Evolutionary conservation across 306 rosid genomes (phyloP).

Genomic region (Luffa aegyptiaca): DNA sequence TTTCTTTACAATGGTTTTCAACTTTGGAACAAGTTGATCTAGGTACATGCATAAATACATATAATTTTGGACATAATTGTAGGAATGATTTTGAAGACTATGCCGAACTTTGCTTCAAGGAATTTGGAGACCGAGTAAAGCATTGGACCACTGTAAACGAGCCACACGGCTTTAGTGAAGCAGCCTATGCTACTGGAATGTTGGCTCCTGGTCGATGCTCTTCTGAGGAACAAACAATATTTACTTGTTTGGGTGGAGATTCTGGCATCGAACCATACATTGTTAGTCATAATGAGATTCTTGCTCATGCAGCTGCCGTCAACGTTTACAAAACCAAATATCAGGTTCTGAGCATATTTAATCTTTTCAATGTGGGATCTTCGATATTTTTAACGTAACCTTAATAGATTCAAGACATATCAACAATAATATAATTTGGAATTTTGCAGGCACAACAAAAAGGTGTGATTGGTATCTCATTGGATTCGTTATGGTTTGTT

Average conservation of each 20-base stretch:
- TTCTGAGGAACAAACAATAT: conserved; percentile 1
- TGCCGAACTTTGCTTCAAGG: conserved; percentile 27
- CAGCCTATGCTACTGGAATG: conserved; percentile 11
- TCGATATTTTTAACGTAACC: no score
- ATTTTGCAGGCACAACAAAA: no score
- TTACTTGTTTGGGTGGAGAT: conserved; percentile 28
- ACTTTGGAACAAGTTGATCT: no score
- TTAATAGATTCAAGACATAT: no score
- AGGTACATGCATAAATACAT: no score
- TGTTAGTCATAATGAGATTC: conserved; percentile 25
- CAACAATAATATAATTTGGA: no score
- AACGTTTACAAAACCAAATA: conserved; percentile 28
- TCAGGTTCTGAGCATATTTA: conserved; percentile 19
- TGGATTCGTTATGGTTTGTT: conserved; percentile 31
- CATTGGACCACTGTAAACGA: conserved; percentile 26
- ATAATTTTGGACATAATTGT: no score
- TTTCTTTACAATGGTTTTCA: no score
- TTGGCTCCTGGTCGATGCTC: conserved; percentile 34
- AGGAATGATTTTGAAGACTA: conserved; percentile 22
- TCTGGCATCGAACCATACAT: conserved; percentile 16
- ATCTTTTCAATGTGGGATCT: no score
- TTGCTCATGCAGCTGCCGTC: conserved; percentile 8
- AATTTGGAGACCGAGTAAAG: conserved; percentile 34
- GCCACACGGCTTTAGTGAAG: conserved; percentile 4
- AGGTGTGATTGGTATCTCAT: conserved; percentile 41